Base-by-base conservation (phyloP, 495 filamentous ascomycete genomes). In the Penicillium cosmopolitanum region DNA sequence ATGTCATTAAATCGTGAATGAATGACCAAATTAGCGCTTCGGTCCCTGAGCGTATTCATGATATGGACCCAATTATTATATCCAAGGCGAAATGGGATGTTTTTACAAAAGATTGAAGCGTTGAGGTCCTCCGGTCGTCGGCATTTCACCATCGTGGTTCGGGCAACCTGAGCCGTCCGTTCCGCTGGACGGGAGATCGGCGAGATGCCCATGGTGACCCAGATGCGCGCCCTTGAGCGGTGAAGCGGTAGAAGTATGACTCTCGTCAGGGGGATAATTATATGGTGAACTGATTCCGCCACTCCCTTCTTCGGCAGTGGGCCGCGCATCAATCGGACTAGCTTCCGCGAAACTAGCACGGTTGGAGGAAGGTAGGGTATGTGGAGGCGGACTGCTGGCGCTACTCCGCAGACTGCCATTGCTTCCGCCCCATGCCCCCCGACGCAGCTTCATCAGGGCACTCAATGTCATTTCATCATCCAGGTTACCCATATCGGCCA, bases 401-500 rank as follows among this genome's bases (percentile, higher is more conserved):
- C 83, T 83, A 58, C 85, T 90, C 23, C 80, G 79, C 12, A 90
- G 69, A 64, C 89, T 93, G 0, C 80, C 87, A 64, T 91, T 87
- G 61, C 90, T 93, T 0, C 90, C 90, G 35, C 90, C 90, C 85
- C 91, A 96, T 0, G 91, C 89, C 50, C 82, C 86, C 9, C 82
- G 86, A 1, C 91, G 82, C 35, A 95, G 73, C 61, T 86, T 89
- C 74, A 91, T 80, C 3, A 96, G 76, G 5, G 88, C 84, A 19
- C 85, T 82, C 18, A 96, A 73, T 11, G 82, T 84, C 83, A 94
- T 87, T 40, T 88, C 84, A 53, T 92, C 89, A 35, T 90, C 87
- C 7, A 82, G 75, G 50, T 76, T 79, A 18, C 85, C 82, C 77
- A 93, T 81, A 58, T 89, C 82, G 10, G 88, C 87, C 47, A 95